Base-by-base conservation (phyloP, 2,329 filamentous ascomycete genomes). In the Akanthomyces dipterigenus region DNA sequence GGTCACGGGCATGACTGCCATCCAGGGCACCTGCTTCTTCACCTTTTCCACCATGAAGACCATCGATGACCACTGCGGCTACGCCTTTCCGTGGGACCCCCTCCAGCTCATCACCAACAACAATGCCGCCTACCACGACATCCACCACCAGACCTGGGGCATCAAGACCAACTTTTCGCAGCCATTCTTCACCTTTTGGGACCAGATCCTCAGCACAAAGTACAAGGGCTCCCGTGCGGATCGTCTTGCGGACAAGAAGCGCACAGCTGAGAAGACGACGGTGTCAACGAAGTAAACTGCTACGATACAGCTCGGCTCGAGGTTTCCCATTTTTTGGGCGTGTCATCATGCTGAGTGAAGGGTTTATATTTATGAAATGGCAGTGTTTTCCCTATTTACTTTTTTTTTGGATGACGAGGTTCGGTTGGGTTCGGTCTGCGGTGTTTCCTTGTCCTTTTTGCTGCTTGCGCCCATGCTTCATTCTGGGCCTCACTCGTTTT, bases 91-190 rank as follows among this genome's bases (percentile, higher is more conserved):
- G 1, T 98, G 89, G 86, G 95, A 99, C 73, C 93, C 93, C 2
- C 80, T 98, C 59, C 93, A 97, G 80, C 87, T 89, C 71, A 82
- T 98, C 64, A 96, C 93, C 49, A 89, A 89, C 73, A 98, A 99
- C 80, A 97, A 98, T 68, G 93, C 95, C 28, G 88, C 88, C 40
- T 99, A 98, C 75, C 95, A 99, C 72, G 95, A 99, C 71, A 93
- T 99, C 63, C 95, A 99, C 76, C 95, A 99, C 77, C 95, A 99
- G 77, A 96, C 90, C 75, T 98, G 93, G 93, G 95, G 95, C 62
- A 96, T 99, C 82, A 99, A 98, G 83, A 90, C 88, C 65, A 96
- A 96, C 77, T 96, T 91, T 74, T 89, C 88, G 5, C 91, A 96
- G 75, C 91, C 91, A 3, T 96, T 93, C 78, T 97, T 98, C 77